Percentiles rank a stretch among this genome's conserved stretches.
Conservation (phyloP, 805 yeast species). For the Yarrowia sp. region DNA sequence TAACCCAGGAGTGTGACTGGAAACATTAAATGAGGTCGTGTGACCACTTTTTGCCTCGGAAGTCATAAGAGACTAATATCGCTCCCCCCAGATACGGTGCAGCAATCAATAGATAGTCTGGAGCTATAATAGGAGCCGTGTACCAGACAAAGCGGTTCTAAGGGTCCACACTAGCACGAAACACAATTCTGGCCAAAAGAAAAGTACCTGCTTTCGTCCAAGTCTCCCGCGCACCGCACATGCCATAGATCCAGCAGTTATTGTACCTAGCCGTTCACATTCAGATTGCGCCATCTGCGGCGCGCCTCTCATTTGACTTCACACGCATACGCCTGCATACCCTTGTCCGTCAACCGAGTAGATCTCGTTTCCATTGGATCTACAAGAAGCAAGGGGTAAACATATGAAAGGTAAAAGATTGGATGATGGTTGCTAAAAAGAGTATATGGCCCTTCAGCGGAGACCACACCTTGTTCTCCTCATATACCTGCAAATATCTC, state of each 20-base stretch:
- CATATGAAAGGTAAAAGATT: too few relatives aligned
- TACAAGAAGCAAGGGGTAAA: too few relatives aligned
- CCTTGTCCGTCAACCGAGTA: conserved; percentile 4
- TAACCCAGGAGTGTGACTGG: conserved; percentile 10
- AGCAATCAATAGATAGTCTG: conserved; percentile 1
- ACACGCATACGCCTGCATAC: conserved; percentile 13
- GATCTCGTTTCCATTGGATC: neutral
- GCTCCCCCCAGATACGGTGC: neutral
- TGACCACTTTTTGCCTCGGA: conserved; percentile 12
- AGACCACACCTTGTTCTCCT: too few relatives aligned
- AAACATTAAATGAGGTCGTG: conserved; percentile 16
- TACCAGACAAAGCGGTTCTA: neutral
- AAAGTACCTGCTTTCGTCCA: neutral
- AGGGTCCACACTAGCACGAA: neutral
- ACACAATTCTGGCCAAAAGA: neutral
- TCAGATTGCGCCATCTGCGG: conserved; percentile 13
- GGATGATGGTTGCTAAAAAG: too few relatives aligned
- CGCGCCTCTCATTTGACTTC: neutral
- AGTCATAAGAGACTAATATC: neutral
- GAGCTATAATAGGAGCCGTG: neutral
- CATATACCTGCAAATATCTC: too few relatives aligned
- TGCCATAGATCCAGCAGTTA: neutral
- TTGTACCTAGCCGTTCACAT: neutral
- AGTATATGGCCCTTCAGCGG: too few relatives aligned
- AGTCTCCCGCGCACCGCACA: neutral